Percentiles rank a stretch among this genome's conserved stretches.
Conservation (phyloP, 805 yeast species). For the Wickerhamiella nectarea region DNA sequence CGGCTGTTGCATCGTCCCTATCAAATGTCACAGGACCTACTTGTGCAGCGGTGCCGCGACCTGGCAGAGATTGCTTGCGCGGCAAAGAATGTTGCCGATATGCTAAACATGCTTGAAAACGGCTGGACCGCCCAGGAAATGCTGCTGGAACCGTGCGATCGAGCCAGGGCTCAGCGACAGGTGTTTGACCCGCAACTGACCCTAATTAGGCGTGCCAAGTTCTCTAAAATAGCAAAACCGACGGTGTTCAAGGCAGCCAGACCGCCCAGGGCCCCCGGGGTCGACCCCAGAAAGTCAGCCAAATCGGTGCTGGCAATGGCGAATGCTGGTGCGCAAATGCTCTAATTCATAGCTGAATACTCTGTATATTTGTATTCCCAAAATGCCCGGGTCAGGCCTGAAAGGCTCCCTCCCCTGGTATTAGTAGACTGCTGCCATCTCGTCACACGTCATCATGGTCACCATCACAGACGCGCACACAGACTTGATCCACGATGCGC, state of each 20-base stretch:
- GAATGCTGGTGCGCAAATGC: too few species aligned
- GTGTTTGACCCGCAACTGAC: background rate
- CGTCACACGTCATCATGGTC: constrained; percentile 33
- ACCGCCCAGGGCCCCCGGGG: too few species aligned
- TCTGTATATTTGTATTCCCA: too few species aligned
- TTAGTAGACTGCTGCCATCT: too few species aligned
- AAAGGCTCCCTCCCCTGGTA: too few species aligned
- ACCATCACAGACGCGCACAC: constrained; percentile 84
- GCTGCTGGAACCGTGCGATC: background rate
- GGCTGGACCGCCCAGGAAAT: background rate
- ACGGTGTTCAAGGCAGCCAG: background rate
- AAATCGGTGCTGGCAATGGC: too few species aligned
- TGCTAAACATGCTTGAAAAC: background rate
- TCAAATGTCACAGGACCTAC: too few species aligned
- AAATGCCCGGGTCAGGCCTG: too few species aligned
- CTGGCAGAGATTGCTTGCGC: background rate
- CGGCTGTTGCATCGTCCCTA: too few species aligned
- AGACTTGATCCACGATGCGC: constrained; percentile 92
- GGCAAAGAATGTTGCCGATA: background rate
- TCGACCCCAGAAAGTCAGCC: too few species aligned
- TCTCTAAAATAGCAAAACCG: background rate
- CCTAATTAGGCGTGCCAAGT: background rate
- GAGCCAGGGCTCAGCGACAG: background rate
- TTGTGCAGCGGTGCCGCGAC: background rate
- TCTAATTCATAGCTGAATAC: too few species aligned